Evolutionary conservation across 2,329 filamentous ascomycete species (phyloP).

Genomic region (Clarireedia homoeocarpa): DNA sequence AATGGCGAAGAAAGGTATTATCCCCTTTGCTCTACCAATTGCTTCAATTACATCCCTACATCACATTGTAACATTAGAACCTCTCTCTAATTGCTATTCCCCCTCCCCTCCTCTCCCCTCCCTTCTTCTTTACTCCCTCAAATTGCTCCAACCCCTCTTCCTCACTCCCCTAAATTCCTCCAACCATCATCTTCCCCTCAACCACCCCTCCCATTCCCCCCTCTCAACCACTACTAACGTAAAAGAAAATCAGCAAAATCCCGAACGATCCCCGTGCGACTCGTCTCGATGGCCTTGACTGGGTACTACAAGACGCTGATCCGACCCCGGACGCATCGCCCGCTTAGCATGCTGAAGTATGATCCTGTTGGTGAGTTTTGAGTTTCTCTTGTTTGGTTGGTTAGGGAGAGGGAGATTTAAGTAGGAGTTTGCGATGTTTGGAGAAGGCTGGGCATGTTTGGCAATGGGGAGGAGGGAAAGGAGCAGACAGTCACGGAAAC

Average conservation of each 20-base stretch:
- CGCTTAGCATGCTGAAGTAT: slow-evolving; percentile 97
- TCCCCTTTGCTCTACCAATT: not conserved
- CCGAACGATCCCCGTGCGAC: slow-evolving; percentile 84
- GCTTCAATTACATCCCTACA: too few relatives aligned
- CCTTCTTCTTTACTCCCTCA: not conserved
- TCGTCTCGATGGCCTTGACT: slow-evolving; percentile 97
- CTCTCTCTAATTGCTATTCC: not conserved
- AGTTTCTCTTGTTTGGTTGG: not conserved
- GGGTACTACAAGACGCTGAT: slow-evolving; percentile 93
- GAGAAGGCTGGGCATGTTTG: not conserved
- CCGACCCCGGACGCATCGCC: slow-evolving; percentile 70
- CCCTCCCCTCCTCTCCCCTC: not conserved
- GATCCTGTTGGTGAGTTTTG: slow-evolving; percentile 71
- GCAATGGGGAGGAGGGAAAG: not conserved
- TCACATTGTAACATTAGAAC: too few relatives aligned
- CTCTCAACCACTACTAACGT: not conserved
- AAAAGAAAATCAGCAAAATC: slow-evolving; percentile 51
- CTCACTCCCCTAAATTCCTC: not conserved
- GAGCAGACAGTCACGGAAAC: too few relatives aligned
- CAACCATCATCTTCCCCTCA: not conserved
- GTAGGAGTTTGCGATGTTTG: not conserved
- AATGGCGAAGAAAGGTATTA: slow-evolving; percentile 1
- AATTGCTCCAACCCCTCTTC: not conserved
- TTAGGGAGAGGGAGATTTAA: not conserved
- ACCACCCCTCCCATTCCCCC: not conserved